A percentile compares a stretch with the other conserved stretches of the same genome.
Conservation (phyloP, 805 yeast genomes). For the Priceomyces medius region DNA sequence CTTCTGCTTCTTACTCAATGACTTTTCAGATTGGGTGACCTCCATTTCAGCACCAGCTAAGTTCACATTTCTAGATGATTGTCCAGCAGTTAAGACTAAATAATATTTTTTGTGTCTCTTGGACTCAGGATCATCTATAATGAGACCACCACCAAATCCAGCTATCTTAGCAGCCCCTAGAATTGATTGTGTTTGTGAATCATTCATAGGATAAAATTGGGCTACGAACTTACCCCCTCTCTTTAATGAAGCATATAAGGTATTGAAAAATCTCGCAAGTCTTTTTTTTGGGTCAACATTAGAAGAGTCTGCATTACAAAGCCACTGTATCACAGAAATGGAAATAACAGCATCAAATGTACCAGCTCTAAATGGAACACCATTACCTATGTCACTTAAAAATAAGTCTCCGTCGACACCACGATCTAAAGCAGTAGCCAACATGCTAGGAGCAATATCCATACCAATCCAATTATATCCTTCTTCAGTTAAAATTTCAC, state of each 20-base stretch:
- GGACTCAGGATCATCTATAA: slow-evolving; percentile 90
- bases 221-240: slow-evolving; percentile 98
- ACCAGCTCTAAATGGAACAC: slow-evolving; percentile 94
- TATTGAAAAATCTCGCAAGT: slow-evolving; percentile 77
- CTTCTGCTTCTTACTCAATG: slow-evolving; percentile 44
- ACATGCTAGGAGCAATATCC: slow-evolving; percentile 95
- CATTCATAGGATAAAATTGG: slow-evolving; percentile 93
- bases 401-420: slow-evolving; percentile 93
- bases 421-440: slow-evolving; percentile 89
- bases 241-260: slow-evolving; percentile 78
- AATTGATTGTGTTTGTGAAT: slow-evolving; percentile 75
- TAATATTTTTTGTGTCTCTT: slow-evolving; percentile 90
- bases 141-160: slow-evolving; percentile 95
- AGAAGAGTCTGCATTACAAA: slow-evolving; percentile 90
- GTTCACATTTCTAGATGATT: slow-evolving; percentile 70
- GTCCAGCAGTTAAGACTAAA: slow-evolving; percentile 85
- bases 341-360: slow-evolving; percentile 95
- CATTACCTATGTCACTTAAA: slow-evolving; percentile 88
- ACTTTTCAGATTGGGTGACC: slow-evolving; percentile 47
- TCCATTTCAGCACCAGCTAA: slow-evolving; percentile 81
- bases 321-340: slow-evolving; percentile 95
- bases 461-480: slow-evolving; percentile 94
- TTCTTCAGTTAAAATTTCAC: slow-evolving; percentile 91
- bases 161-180: slow-evolving; percentile 85
- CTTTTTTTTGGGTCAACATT: slow-evolving; percentile 82